These are phyloP conservation scores for Xylaria scruposa DNA, from an alignment of 495 filamentous ascomycete genomes.

Conservation along the genomic window DNA sequence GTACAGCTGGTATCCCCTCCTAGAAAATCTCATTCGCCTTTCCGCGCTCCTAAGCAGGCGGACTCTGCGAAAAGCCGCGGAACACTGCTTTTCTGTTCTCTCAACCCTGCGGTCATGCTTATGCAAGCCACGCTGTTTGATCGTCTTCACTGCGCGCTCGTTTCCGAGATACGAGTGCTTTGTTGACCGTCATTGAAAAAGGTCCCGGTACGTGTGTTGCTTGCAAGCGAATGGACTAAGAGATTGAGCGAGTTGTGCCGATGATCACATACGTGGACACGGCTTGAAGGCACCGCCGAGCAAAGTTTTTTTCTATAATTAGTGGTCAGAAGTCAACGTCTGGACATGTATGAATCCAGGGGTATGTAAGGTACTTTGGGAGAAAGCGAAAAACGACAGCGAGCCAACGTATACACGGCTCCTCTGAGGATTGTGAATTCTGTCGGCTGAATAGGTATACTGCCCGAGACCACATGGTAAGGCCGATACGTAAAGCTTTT, in stretches of 20 bases:
- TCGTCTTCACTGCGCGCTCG: conserved; percentile 8
- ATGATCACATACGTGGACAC: conserved; percentile 19
- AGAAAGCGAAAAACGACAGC: not conserved
- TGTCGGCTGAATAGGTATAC: conserved; percentile 21
- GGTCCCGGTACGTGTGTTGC: conserved; percentile 3
- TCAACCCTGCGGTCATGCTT: not conserved
- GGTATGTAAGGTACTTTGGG: not conserved
- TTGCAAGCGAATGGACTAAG: not conserved
- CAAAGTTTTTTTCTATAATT: not conserved
- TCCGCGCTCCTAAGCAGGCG: not conserved
- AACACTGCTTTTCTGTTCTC: conserved; percentile 15
- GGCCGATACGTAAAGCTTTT: not conserved
- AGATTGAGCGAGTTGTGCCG: not conserved
- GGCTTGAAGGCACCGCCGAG: conserved; percentile 1
- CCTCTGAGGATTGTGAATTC: not conserved
- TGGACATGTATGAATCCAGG: not conserved
- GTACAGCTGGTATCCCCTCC: conserved; percentile 1
- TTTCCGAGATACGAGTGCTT: conserved; percentile 17
- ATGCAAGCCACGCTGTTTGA: conserved; percentile 21
- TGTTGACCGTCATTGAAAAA: not conserved
- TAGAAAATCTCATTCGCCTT: conserved; percentile 17
- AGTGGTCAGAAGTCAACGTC: not conserved
- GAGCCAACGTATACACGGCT: not conserved
- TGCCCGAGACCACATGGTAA: not conserved
- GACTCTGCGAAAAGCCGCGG: conserved; percentile 5